phyloP scores from a whole-genome alignment of 306 rosid species.

The Erythrophleum fordii region DNA sequence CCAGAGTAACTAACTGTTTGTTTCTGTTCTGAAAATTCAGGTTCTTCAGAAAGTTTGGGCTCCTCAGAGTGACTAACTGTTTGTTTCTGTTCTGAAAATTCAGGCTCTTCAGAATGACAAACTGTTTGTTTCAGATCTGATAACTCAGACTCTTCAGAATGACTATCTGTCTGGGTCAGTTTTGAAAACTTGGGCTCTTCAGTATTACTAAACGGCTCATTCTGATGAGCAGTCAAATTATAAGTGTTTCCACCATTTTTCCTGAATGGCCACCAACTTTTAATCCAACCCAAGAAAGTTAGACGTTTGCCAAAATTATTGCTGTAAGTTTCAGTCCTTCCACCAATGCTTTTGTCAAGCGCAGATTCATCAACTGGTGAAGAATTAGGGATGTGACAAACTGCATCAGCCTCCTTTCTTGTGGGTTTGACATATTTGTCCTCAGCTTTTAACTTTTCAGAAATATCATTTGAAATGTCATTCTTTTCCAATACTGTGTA shows the following conservation, averaged over 20 bases:
- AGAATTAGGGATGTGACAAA: conserved; percentile 36
- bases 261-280: conserved; percentile 55
- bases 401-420: conserved; percentile 48
- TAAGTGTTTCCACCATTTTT: conserved; percentile 37
- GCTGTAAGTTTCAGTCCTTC: conserved; percentile 33
- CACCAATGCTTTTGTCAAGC: conserved; percentile 41
- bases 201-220: conserved; percentile 18
- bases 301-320: conserved; percentile 34
- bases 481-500: conserved; percentile 14
- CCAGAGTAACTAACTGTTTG: conserved; percentile 27
- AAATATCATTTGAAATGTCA: conserved; percentile 17
- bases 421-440: conserved; percentile 39
- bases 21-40: too few relatives aligned
- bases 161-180: conserved; percentile 17
- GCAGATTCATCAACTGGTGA: conserved; percentile 38
- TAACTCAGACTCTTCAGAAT: neutral
- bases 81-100: conserved; percentile 39
- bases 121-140: conserved; percentile 29
- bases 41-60: too few relatives aligned
- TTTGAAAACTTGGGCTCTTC: neutral
- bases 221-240: conserved; percentile 42
- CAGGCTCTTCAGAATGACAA: conserved; percentile 28
- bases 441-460: conserved; percentile 41
- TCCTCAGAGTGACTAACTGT: conserved; percentile 23
- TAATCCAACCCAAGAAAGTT: conserved; percentile 49